These are phyloP conservation scores for Exophiala sp. DNA, from an alignment of 2,329 filamentous ascomycete genomes.

Conservation along the genomic window DNA sequence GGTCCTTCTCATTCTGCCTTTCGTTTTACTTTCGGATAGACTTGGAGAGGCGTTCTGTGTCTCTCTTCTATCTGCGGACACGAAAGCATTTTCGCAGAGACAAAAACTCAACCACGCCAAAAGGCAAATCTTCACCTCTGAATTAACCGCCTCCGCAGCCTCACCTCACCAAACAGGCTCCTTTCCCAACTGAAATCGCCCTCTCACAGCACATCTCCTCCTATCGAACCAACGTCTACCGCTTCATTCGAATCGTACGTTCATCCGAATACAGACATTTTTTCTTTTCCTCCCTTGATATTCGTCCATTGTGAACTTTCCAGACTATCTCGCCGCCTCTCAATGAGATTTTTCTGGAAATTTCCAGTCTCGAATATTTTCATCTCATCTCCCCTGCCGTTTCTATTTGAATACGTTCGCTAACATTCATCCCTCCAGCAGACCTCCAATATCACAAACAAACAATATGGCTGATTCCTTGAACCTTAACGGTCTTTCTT, in stretches of 20 bases:
- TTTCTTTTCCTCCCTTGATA: background rate
- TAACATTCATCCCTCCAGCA: conserved; percentile 1
- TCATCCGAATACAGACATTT: background rate
- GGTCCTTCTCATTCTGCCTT: conserved; percentile 27
- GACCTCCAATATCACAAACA: conserved; percentile 4
- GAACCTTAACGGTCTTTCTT: conserved; percentile 52
- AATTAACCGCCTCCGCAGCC: conserved; percentile 15
- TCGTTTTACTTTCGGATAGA: conserved; percentile 30
- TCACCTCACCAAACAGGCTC: conserved; percentile 14
- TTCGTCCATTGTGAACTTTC: background rate
- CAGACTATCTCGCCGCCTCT: background rate
- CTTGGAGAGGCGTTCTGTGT: conserved; percentile 30
- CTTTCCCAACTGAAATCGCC: conserved; percentile 2
- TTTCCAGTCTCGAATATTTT: conserved; percentile 1
- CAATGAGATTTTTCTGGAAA: background rate
- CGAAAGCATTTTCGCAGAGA: conserved; percentile 20
- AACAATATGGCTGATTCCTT: conserved; percentile 48
- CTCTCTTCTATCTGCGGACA: conserved; percentile 29
- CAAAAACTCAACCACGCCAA: conserved; percentile 1
- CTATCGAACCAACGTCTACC: background rate
- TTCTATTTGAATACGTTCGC: background rate
- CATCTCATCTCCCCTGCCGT: background rate
- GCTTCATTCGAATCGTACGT: conserved; percentile 8
- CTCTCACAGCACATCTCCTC: background rate
- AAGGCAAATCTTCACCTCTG: conserved; percentile 1